Evolutionary conservation across 345 rosid genomes (phyloP).

Genomic region (Citrus hindsii): DNA sequence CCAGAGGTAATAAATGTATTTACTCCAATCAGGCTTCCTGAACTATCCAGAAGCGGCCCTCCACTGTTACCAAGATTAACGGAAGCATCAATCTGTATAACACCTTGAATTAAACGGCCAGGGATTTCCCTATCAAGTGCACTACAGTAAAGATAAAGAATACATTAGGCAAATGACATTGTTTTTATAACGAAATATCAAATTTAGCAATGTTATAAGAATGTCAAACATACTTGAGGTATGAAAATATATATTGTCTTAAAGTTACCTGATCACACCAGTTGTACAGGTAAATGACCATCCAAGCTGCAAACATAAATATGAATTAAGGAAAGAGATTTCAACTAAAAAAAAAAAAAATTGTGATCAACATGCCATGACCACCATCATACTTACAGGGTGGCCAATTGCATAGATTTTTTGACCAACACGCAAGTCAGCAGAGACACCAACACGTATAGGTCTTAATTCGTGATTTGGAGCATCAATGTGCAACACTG

Average conservation of each 20-base stretch:
- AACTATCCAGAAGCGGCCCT: constrained; percentile 93
- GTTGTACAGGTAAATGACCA: constrained; percentile 92
- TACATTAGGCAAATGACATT: neutral
- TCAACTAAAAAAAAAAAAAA: neutral
- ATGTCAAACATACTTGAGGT: neutral
- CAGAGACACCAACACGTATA: constrained; percentile 73
- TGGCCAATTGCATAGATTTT: constrained; percentile 95
- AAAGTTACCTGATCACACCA: constrained; percentile 80
- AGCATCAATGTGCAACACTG: constrained; percentile 68
- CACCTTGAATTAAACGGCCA: constrained; percentile 95
- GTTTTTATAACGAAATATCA: neutral
- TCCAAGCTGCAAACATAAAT: constrained; percentile 47
- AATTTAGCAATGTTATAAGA: neutral
- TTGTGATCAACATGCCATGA: neutral
- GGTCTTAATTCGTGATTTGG: constrained; percentile 76
- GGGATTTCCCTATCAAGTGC: constrained; percentile 91
- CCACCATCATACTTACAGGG: constrained; percentile 56
- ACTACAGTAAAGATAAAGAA: constrained; percentile 37
- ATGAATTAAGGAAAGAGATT: neutral
- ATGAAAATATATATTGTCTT: neutral
- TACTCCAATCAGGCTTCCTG: constrained; percentile 86
- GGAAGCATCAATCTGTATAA: constrained; percentile 96
- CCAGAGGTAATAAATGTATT: constrained; percentile 36
- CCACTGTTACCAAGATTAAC: constrained; percentile 96
- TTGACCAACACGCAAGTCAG: constrained; percentile 91